These are phyloP conservation scores for Neurospora terricola DNA, from an alignment of 495 filamentous ascomycete genomes.

Conservation along the genomic window DNA sequence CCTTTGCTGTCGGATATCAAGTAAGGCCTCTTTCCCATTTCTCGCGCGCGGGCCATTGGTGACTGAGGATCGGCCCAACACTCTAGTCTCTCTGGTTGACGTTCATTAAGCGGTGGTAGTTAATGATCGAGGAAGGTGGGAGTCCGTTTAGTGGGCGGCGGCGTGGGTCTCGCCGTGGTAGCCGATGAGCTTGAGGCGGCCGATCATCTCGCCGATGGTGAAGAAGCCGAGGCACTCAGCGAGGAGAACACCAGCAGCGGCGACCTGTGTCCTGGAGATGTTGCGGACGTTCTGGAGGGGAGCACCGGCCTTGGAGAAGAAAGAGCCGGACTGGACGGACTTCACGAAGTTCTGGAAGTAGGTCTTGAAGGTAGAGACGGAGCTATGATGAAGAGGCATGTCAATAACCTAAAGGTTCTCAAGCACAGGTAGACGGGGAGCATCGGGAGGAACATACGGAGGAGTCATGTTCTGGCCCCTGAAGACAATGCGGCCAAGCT, in stretches of 20 bases:
- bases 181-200: slow-evolving; percentile 84
- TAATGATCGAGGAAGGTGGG: background rate
- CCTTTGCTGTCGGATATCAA: background rate
- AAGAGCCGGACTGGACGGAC: slow-evolving; percentile 46
- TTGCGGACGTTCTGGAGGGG: slow-evolving; percentile 58
- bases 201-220: slow-evolving; percentile 94
- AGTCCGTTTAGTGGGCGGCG: slow-evolving; percentile 39
- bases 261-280: slow-evolving; percentile 56
- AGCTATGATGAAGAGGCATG: slow-evolving; percentile 38
- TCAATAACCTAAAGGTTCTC: slow-evolving; percentile 12
- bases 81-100: background rate
- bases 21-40: background rate
- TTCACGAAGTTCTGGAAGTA: slow-evolving; percentile 72
- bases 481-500: slow-evolving; percentile 81
- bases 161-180: slow-evolving; percentile 60
- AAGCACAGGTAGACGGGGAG: background rate
- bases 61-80: background rate
- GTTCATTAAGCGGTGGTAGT: background rate
- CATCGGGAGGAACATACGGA: slow-evolving; percentile 56
- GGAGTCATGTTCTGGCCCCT: slow-evolving; percentile 83
- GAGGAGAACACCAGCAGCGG: slow-evolving; percentile 58
- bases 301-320: slow-evolving; percentile 30
- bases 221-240: slow-evolving; percentile 96
- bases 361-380: slow-evolving; percentile 68
- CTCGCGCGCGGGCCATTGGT: background rate